These are phyloP conservation scores for Wickerhamiella bombiphila DNA, from an alignment of 805 yeast species.

Conservation along the genomic window DNA sequence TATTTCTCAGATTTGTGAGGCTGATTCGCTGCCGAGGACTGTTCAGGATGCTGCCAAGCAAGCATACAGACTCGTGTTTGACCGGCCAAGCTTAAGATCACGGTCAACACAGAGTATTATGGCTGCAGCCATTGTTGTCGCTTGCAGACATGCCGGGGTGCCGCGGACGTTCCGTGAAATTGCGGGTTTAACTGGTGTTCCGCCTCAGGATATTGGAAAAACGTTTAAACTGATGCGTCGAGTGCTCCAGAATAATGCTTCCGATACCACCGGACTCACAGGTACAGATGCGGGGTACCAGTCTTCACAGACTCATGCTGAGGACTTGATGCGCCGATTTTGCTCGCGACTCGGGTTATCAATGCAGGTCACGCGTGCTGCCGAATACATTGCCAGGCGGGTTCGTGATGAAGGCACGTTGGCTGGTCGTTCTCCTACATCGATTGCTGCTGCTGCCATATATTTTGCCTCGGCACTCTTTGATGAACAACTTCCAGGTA, in stretches of 20 bases:
- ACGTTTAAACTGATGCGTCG: constrained; percentile 76
- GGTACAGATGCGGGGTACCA: constrained; percentile 31
- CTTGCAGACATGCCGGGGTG: constrained; percentile 86
- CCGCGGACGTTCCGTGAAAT: constrained; percentile 93
- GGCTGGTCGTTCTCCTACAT: constrained; percentile 93
- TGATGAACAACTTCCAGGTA: constrained; percentile 58
- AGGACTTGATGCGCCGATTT: constrained; percentile 86
- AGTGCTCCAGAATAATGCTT: constrained; percentile 29
- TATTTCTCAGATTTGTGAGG: constrained; percentile 93
- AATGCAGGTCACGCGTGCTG: constrained; percentile 76
- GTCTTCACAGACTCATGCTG: constrained; percentile 81
- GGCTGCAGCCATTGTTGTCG: constrained; percentile 92
- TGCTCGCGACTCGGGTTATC: constrained; percentile 87
- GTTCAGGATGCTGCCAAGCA: constrained; percentile 97
- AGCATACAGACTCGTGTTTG: constrained; percentile 81
- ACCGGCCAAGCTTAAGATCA: constrained; percentile 72
- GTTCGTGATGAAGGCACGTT: constrained; percentile 85
- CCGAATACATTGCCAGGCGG: constrained; percentile 80
- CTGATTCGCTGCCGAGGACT: constrained; percentile 82
- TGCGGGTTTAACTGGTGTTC: constrained; percentile 87
- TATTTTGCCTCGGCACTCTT: constrained; percentile 89
- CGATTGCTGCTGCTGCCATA: constrained; percentile 94
- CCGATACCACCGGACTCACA: constrained; percentile 24
- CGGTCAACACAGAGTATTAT: constrained; percentile 85
- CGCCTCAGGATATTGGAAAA: constrained; percentile 86